Evolutionary conservation across 805 yeast species (phyloP).

Genomic region (Metschnikowia lachancei): DNA sequence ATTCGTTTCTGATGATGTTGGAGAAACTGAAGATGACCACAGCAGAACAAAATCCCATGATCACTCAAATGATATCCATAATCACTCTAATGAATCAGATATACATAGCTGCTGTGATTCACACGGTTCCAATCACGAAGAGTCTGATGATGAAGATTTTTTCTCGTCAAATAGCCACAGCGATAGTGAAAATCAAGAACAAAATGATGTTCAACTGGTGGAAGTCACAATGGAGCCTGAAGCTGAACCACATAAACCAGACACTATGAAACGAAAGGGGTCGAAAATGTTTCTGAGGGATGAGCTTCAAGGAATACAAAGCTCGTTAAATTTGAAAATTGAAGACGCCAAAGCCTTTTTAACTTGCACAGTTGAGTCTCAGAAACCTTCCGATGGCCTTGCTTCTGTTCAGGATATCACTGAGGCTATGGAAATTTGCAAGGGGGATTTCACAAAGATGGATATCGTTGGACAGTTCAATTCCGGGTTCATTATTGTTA

Average conservation of each 20-base stretch:
- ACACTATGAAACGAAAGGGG: background rate
- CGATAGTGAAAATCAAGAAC: background rate
- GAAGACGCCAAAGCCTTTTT: conserved; percentile 4
- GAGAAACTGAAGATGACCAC: background rate
- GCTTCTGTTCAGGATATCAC: conserved; percentile 17
- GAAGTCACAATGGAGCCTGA: too few relatives aligned
- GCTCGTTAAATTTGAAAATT: background rate
- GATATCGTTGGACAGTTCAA: conserved; percentile 89
- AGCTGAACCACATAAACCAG: background rate
- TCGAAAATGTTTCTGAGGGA: background rate
- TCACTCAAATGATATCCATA: too few relatives aligned
- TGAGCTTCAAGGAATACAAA: conserved; percentile 7
- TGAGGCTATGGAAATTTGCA: conserved; percentile 44
- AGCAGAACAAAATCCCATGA: too few relatives aligned
- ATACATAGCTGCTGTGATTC: too few relatives aligned
- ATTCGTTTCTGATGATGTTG: background rate
- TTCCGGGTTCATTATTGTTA: conserved; percentile 84
- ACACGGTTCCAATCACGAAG: too few relatives aligned
- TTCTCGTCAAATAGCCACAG: too few relatives aligned
- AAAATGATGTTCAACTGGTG: background rate
- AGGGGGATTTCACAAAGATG: conserved; percentile 74
- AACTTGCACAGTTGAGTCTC: background rate
- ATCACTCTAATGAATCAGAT: too few relatives aligned
- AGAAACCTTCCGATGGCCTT: conserved; percentile 1
- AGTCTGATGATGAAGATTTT: too few relatives aligned